A percentile compares a stretch with the other conserved stretches of the same genome.
phyloP scores from a whole-genome alignment of 2,329 filamentous ascomycete species.

The Myriosclerotinia scirpicola region DNA sequence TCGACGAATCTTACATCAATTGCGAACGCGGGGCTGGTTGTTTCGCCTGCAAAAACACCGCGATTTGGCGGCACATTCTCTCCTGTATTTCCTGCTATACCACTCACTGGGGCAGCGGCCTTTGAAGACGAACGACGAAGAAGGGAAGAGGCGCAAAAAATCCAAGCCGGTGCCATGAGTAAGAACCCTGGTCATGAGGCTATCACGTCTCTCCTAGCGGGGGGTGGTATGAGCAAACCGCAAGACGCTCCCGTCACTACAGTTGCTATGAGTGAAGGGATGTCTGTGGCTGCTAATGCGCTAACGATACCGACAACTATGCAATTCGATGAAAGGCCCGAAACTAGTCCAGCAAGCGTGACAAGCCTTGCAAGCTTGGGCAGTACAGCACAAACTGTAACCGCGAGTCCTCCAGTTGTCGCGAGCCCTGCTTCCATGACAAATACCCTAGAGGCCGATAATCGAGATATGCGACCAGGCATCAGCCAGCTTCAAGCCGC shows the following conservation, averaged over 20 bases:
- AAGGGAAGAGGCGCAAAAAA: conserved; percentile 48
- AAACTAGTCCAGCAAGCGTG: conserved; percentile 39
- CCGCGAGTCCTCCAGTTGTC: conserved; percentile 38
- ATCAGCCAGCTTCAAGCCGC: conserved; percentile 31
- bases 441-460: conserved; percentile 34
- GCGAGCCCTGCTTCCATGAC: conserved; percentile 38
- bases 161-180: conserved; percentile 45
- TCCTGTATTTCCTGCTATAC: conserved; percentile 41
- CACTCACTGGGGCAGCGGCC: conserved; percentile 55
- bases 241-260: conserved; percentile 48
- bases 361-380: conserved; percentile 39
- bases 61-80: conserved; percentile 41
- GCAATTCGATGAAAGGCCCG: conserved; percentile 38
- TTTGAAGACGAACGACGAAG: conserved; percentile 54
- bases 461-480: conserved; percentile 31
- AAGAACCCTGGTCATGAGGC: conserved; percentile 56
- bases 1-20: conserved; percentile 33
- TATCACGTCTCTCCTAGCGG: conserved; percentile 55
- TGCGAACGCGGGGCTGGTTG: conserved; percentile 35
- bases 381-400: conserved; percentile 39
- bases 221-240: conserved; percentile 56
- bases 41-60: conserved; percentile 40
- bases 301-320: conserved; percentile 38
- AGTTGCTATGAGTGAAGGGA: conserved; percentile 38
- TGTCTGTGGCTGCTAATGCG: conserved; percentile 37